These are phyloP conservation scores for Candida mesenterica DNA, from an alignment of 1,139 yeast species.

Conservation along the genomic window DNA sequence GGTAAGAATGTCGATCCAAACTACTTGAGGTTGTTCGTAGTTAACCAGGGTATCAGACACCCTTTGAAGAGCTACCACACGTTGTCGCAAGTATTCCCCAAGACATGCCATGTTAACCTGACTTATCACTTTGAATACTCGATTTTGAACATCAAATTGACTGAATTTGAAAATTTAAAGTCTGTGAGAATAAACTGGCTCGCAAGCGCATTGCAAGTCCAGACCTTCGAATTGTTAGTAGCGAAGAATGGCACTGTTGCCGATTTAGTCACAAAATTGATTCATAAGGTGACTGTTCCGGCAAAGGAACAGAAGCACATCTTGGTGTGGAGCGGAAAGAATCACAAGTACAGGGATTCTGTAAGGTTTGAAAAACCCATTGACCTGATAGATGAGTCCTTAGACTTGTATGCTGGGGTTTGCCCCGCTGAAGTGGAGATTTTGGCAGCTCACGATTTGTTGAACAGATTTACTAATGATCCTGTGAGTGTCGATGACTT, in stretches of 20 bases:
- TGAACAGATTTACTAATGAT: constrained; percentile 26
- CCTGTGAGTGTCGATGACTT: constrained; percentile 23
- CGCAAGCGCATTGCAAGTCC: constrained; percentile 60
- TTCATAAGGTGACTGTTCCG: constrained; percentile 53
- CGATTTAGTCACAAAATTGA: constrained; percentile 57
- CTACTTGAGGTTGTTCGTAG: constrained; percentile 62
- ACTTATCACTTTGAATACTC: constrained; percentile 66
- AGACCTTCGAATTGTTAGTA: constrained; percentile 66
- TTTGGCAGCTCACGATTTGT: constrained; percentile 38
- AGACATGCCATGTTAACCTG: constrained; percentile 46
- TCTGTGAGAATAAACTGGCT: constrained; percentile 64
- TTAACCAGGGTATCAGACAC: constrained; percentile 54
- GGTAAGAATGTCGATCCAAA: constrained; percentile 52
- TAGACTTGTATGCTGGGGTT: constrained; percentile 42
- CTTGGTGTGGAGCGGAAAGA: constrained; percentile 57
- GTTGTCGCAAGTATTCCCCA: constrained; percentile 48
- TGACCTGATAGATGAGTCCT: constrained; percentile 31
- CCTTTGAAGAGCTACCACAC: constrained; percentile 44
- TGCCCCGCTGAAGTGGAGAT: constrained; percentile 47
- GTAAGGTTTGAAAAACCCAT: constrained; percentile 38
- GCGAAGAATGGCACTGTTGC: constrained; percentile 57
- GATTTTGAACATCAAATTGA: constrained; percentile 67
- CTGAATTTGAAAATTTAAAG: constrained; percentile 75
- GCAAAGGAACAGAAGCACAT: constrained; percentile 50
- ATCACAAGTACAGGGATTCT: constrained; percentile 39